Conservation (phyloP, 164 flowering plant genomes). For the Vitis rupestris region DNA sequence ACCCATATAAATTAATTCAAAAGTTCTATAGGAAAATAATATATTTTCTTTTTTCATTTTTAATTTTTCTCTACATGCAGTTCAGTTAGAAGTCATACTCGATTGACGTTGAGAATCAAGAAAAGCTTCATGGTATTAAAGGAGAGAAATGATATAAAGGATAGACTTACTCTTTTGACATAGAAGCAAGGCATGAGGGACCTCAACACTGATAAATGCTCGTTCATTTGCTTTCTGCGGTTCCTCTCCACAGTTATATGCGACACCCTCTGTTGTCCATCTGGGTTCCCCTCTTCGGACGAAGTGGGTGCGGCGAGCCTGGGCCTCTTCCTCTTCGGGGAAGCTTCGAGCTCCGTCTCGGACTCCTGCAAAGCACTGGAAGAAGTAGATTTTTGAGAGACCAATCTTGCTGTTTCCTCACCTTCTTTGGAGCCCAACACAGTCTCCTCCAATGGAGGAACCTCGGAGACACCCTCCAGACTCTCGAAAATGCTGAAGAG, state of each 20-base stretch:
- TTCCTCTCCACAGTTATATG: constrained; percentile 91
- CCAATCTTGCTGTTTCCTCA: constrained; percentile 17
- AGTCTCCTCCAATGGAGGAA: constrained; percentile 24
- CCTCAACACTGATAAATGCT: constrained; percentile 71
- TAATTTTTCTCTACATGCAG: no score
- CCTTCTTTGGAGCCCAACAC: constrained; percentile 6
- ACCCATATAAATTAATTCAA: background rate
- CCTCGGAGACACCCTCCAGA: constrained; percentile 36
- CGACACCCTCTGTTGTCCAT: constrained; percentile 47
- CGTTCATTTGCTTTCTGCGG: constrained; percentile 95
- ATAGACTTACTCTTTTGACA: constrained; percentile 65
- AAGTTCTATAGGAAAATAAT: no score
- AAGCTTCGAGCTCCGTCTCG: constrained; percentile 22
- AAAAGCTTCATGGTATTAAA: background rate
- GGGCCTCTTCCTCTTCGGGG: constrained; percentile 28
- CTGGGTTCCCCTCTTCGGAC: constrained; percentile 23
- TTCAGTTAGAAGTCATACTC: no score
- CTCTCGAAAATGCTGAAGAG: constrained; percentile 66
- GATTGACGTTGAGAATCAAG: background rate
- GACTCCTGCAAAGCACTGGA: constrained; percentile 34
- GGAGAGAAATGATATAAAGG: background rate
- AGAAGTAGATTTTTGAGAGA: constrained; percentile 42
- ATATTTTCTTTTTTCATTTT: no score
- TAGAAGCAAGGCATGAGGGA: constrained; percentile 94
- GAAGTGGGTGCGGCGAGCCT: constrained; percentile 8